These are phyloP conservation scores for Xylariaceae sp. DNA, from an alignment of 2,329 filamentous ascomycete genomes.

Conservation along the genomic window DNA sequence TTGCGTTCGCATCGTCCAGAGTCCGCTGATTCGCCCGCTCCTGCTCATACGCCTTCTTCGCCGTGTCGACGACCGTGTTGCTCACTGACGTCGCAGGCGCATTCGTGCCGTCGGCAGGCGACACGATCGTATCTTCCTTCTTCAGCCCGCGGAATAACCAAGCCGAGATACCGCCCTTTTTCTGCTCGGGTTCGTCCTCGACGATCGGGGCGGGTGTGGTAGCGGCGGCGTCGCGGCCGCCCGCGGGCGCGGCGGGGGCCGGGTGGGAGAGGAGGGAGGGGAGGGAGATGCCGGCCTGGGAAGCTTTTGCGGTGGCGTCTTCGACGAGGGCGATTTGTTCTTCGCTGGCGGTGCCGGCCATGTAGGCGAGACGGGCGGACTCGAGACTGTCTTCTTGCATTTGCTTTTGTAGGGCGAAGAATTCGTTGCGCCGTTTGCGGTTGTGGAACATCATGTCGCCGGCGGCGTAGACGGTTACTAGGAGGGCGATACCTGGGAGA, in stretches of 20 bases:
- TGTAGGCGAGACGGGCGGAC: constrained; percentile 54
- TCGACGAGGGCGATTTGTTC: constrained; percentile 54
- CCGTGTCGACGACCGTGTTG: constrained; percentile 36
- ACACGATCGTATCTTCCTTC: constrained; percentile 25
- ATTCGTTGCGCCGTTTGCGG: constrained; percentile 54
- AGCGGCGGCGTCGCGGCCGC: constrained; percentile 26
- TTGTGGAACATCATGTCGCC: constrained; percentile 59
- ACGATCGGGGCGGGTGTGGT: not conserved
- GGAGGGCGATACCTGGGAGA: constrained; percentile 45
- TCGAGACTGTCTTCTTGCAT: constrained; percentile 51
- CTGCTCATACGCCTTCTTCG: constrained; percentile 41
- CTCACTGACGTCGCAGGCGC: constrained; percentile 1
- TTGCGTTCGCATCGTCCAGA: constrained; percentile 36
- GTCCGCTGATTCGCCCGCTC: constrained; percentile 48
- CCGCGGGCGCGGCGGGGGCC: constrained; percentile 19
- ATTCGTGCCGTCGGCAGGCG: not conserved
- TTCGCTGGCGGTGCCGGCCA: constrained; percentile 51
- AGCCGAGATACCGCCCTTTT: constrained; percentile 23
- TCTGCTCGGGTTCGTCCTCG: constrained; percentile 21
- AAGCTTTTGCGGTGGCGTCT: constrained; percentile 48
- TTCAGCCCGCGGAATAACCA: constrained; percentile 40
- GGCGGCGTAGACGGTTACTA: constrained; percentile 54
- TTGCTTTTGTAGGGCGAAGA: constrained; percentile 50
- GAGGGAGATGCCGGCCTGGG: constrained; percentile 41
- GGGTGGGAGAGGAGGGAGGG: constrained; percentile 48